Evolutionary conservation across 352 stramenopile genomes (phyloP).

Genomic region (Phytopythium cucurbitacearum): DNA sequence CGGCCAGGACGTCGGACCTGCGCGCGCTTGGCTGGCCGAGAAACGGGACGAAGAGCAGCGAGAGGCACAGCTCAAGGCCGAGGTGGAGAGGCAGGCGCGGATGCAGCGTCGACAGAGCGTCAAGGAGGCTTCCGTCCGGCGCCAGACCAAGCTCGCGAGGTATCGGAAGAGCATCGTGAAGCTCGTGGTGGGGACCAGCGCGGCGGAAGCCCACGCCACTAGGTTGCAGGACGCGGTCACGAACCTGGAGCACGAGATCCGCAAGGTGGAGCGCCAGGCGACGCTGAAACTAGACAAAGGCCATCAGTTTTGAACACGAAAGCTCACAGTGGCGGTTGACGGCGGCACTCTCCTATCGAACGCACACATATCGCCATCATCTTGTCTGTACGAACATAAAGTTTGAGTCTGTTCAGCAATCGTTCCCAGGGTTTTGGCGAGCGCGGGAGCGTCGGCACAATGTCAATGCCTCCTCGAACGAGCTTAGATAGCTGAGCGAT

Average conservation of each 20-base stretch:
- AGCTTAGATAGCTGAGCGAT: too few relatives aligned
- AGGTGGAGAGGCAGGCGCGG: slow-evolving; percentile 6
- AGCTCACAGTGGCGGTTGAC: too few relatives aligned
- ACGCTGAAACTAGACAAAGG: neutral
- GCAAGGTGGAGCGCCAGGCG: slow-evolving; percentile 14
- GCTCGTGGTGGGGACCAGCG: slow-evolving; percentile 16
- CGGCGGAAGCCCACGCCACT: slow-evolving; percentile 21
- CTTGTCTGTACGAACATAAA: too few relatives aligned
- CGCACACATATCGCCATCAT: too few relatives aligned
- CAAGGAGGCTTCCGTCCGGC: neutral
- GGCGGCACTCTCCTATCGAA: too few relatives aligned
- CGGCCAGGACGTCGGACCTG: slow-evolving; percentile 21
- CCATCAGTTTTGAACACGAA: neutral
- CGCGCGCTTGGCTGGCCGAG: slow-evolving; percentile 23
- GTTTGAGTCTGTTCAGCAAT: too few relatives aligned
- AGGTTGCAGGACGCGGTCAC: slow-evolving; percentile 23
- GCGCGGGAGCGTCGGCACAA: too few relatives aligned
- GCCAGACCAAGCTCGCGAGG: neutral
- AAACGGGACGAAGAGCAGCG: slow-evolving; percentile 17
- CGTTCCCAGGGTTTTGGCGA: too few relatives aligned
- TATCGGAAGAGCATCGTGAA: slow-evolving; percentile 16
- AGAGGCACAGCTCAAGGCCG: slow-evolving; percentile 6
- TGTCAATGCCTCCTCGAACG: too few relatives aligned
- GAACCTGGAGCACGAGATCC: slow-evolving; percentile 38
- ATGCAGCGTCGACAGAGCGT: slow-evolving; percentile 22